Evolutionary conservation across 2,329 filamentous ascomycete genomes (phyloP), one percentile per base, ranked within the genome.

Genomic region (Aureobasidium sp.): DNA sequence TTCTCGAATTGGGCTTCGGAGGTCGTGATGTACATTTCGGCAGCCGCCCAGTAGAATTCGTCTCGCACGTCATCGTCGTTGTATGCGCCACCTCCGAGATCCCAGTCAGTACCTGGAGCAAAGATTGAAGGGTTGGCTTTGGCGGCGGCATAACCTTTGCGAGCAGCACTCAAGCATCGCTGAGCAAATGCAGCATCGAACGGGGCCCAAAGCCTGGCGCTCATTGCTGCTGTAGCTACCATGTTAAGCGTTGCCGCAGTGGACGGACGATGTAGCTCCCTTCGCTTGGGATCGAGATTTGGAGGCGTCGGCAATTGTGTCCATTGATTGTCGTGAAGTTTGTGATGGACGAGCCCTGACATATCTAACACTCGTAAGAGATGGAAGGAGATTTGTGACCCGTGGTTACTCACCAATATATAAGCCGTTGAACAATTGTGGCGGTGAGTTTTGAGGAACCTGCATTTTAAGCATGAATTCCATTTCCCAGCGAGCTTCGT

Each of bases 261-360:
- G 17, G 63, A 64, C 7, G 63, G 63, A 7, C 63, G 63, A 22
- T 64, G 63, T 7, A 64, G 36, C 44, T 64, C 63, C 27, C 63
- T 62, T 22, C 63, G 63, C 52, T 64, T 59, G 11, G 60, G 22
- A 14, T 64, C 63, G 15, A 29, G 45, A 20, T 56, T 27, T 27
- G 63, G 63, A 15, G 34, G 48, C 11, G 63, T 64, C 3, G 63
- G 63, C 9, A 64, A 44, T 17, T 34, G 49, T 22, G 63, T 64
- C 63, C 63, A 64, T 29, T 64, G 63, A 25, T 64, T 64, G 20
- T 64, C 63, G 25, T 64, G 63, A 39, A 64, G 52, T 27, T 64
- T 64, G 36, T 64, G 63, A 11, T 64, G 63, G 11, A 59, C 63
- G 31, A 64, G 45, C 9, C 62, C 62, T 5, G 58, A 62, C 34